Conservation (phyloP, 2,329 filamentous ascomycete species). For the Pseudophaeomoniella oleicola region DNA sequence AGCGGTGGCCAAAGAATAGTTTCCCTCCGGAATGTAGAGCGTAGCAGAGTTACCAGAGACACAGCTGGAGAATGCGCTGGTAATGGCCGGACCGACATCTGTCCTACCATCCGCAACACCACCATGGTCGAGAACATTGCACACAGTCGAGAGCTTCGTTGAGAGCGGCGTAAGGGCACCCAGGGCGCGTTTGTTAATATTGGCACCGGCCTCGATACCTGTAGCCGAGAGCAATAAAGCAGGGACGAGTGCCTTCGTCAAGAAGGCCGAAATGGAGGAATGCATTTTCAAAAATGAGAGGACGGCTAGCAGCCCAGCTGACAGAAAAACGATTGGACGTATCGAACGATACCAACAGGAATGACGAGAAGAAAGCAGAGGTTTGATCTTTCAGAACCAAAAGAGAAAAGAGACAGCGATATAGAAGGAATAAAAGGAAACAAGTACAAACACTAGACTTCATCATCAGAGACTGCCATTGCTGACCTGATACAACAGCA, state of each 20-base stretch:
- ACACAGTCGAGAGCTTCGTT: constrained; percentile 14
- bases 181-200: constrained; percentile 1
- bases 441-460: too few species aligned
- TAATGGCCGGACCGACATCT: constrained; percentile 16
- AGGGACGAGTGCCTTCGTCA: background rate
- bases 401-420: too few species aligned
- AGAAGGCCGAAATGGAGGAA: constrained; percentile 1
- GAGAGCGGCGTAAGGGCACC: constrained; percentile 6
- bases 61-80: constrained; percentile 14
- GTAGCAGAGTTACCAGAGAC: constrained; percentile 5
- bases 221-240: background rate
- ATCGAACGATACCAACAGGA: constrained; percentile 1
- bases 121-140: constrained; percentile 19
- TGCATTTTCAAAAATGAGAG: background rate
- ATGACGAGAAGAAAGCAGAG: background rate
- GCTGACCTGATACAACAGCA: too few species aligned
- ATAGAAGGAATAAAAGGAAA: too few species aligned
- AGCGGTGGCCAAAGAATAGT: constrained; percentile 3
- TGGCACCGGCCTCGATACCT: background rate
- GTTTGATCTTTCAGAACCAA: too few species aligned
- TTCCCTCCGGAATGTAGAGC: constrained; percentile 10
- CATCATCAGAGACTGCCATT: too few species aligned
- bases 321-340: constrained; percentile 1
- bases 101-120: constrained; percentile 17
- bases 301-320: background rate